Conservation (phyloP, 495 filamentous ascomycete genomes). For the Penicillium odoratum region DNA sequence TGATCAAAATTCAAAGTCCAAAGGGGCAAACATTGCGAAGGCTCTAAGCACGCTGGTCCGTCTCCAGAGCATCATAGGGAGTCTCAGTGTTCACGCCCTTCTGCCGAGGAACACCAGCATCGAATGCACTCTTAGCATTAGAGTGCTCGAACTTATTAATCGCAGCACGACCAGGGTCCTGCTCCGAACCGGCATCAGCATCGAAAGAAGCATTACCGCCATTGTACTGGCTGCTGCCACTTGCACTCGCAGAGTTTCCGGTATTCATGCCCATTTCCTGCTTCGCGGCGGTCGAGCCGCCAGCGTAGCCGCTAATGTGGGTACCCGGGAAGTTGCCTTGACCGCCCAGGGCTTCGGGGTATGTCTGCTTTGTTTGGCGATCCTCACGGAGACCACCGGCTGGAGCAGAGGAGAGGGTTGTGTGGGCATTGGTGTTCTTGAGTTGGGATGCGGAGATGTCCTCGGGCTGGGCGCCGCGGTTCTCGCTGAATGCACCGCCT, state of each 20-base stretch:
- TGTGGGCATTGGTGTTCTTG: slow-evolving; percentile 55
- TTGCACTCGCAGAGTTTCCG: slow-evolving; percentile 24
- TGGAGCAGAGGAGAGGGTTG: slow-evolving; percentile 49
- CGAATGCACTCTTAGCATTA: slow-evolving; percentile 39
- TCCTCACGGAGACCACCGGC: slow-evolving; percentile 50
- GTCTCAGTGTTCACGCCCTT: slow-evolving; percentile 39
- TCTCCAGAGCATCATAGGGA: slow-evolving; percentile 43
- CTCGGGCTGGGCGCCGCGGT: slow-evolving; percentile 51
- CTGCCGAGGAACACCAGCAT: slow-evolving; percentile 42
- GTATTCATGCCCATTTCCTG: slow-evolving; percentile 31
- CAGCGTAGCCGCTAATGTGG: slow-evolving; percentile 46
- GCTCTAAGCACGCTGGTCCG: slow-evolving; percentile 44
- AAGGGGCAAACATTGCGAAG: background rate
- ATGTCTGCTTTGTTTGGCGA: slow-evolving; percentile 44
- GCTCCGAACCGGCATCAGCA: slow-evolving; percentile 56
- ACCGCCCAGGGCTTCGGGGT: slow-evolving; percentile 51
- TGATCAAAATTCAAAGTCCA: background rate
- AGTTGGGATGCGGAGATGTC: slow-evolving; percentile 46
- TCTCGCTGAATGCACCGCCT: slow-evolving; percentile 54
- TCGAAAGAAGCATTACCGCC: slow-evolving; percentile 58
- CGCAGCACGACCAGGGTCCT: slow-evolving; percentile 62
- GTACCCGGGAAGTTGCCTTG: slow-evolving; percentile 49
- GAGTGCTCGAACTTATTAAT: slow-evolving; percentile 47
- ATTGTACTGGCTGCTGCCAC: slow-evolving; percentile 31
- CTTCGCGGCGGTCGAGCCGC: slow-evolving; percentile 45